Base-by-base conservation (phyloP, 805 yeast genomes). In the Zygoascus biomembranicola region DNA sequence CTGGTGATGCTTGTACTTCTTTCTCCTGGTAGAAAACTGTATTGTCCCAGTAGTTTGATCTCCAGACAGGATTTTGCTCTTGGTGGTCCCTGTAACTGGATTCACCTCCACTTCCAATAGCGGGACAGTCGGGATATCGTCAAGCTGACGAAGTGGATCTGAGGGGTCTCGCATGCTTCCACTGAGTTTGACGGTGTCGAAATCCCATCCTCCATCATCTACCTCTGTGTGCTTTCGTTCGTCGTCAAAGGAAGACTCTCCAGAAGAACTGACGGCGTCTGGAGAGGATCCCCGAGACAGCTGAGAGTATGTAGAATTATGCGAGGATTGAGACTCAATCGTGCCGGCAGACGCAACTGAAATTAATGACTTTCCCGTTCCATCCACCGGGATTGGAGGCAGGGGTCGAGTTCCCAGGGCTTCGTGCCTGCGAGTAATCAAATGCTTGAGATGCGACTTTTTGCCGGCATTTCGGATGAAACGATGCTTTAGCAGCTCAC, bases 401-500 rank as follows among this genome's bases (percentile, higher is more conserved):
- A 48, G 18, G 5, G 51, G 31, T 11, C 44, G 32, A 5, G 44
- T 23, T 6, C 44, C 44, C 14, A 19, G 44, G 10, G 44, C 44
- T 18, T 19, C 18, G 11, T 31, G 39, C 32, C 56, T 37, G n/a
- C 52, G 47, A 18, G 49, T 67, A 9, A 83, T 71, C 47, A 81
- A 55, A 46, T 65, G 67, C 16, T 60, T 55, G n/a, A 78, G 59
- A 13, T 63, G 61, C 2, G 69, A 58, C 53, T 66, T 71, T 35
- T 68, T 66, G 8, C 76, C 73, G 11, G 76, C 73, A 35, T 66
- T 64, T 32, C 72, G 64, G 16, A 85, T 68, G 60, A 85, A 92
- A 51, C 75, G 76, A 64, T 87, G 95, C 54, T 74, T 78, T 50
- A 88, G 67, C 23, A 92, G 72, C 23, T 71, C 75, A 26, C 71